A percentile compares a stretch with the other conserved stretches of the same genome.
These are phyloP conservation scores for Phytophthora constricta DNA, from an alignment of 352 stramenopile genomes.

Conservation along the genomic window DNA sequence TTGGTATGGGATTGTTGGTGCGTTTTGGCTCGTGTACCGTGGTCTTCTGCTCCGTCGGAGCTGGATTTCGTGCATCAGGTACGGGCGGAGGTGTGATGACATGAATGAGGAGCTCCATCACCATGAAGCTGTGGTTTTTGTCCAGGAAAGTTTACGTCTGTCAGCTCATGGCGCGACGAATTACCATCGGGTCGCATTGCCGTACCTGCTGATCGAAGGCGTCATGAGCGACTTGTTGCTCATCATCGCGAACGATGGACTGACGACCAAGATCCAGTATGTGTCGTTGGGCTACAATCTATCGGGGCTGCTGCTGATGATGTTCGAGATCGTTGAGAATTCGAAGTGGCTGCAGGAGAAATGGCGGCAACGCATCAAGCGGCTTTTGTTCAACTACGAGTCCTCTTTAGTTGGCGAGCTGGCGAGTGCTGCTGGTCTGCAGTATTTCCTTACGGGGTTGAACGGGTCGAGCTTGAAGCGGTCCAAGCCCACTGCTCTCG, in stretches of 20 bases:
- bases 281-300: neutral
- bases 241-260: neutral
- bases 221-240: constrained; percentile 2
- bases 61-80: neutral
- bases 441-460: constrained; percentile 15
- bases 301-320: neutral
- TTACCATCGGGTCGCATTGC: constrained; percentile 4
- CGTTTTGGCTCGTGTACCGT: constrained; percentile 1
- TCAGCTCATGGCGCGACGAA: constrained; percentile 1
- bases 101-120: neutral
- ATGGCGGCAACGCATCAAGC: neutral
- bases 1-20: constrained; percentile 5
- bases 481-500: constrained; percentile 2
- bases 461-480: constrained; percentile 11
- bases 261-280: neutral
- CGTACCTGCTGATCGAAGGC: constrained; percentile 9
- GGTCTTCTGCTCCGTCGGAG: neutral
- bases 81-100: neutral
- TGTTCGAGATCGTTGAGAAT: neutral
- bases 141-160: constrained; percentile 1
- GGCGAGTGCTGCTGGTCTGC: constrained; percentile 5
- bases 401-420: constrained; percentile 13
- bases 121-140: neutral
- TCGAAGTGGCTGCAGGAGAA: neutral
- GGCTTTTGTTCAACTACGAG: constrained; percentile 26